phyloP scores from a whole-genome alignment of 2,329 filamentous ascomycete species.

The Alternaria panax region DNA sequence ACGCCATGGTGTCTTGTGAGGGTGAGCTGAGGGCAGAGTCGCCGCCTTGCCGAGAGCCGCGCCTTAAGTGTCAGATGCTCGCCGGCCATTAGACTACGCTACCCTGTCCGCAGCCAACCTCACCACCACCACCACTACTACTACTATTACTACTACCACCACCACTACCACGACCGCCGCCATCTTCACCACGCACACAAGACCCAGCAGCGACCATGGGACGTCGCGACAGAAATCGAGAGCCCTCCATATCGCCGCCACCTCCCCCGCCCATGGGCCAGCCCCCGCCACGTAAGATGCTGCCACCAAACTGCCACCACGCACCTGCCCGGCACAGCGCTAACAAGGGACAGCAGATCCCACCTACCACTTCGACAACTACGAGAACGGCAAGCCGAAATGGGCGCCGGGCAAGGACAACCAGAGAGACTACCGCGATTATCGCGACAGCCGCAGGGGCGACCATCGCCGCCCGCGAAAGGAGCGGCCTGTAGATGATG shows the following conservation, averaged over 20 bases:
- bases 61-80: conserved; percentile 24
- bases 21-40: conserved; percentile 9
- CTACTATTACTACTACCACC: no score
- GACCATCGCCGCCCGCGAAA: conserved; percentile 27
- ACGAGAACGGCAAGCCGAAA: conserved; percentile 39
- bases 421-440: conserved; percentile 30
- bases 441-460: conserved; percentile 30
- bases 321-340: background rate
- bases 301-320: no score
- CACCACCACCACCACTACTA: background rate
- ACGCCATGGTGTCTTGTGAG: conserved; percentile 24
- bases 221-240: conserved; percentile 24
- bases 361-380: conserved; percentile 38
- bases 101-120: background rate
- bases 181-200: background rate
- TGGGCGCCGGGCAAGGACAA: conserved; percentile 35
- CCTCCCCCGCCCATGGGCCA: conserved; percentile 27
- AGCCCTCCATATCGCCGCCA: conserved; percentile 20
- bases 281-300: conserved; percentile 14
- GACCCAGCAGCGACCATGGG: conserved; percentile 21
- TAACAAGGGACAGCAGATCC: conserved; percentile 22
- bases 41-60: conserved; percentile 10
- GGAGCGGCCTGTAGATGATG: conserved; percentile 24
- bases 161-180: background rate
- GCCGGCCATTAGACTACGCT: conserved; percentile 3